Evolutionary conservation across 2,329 filamentous ascomycete genomes (phyloP).

Genomic region (Colletotrichum eremochloae): DNA sequence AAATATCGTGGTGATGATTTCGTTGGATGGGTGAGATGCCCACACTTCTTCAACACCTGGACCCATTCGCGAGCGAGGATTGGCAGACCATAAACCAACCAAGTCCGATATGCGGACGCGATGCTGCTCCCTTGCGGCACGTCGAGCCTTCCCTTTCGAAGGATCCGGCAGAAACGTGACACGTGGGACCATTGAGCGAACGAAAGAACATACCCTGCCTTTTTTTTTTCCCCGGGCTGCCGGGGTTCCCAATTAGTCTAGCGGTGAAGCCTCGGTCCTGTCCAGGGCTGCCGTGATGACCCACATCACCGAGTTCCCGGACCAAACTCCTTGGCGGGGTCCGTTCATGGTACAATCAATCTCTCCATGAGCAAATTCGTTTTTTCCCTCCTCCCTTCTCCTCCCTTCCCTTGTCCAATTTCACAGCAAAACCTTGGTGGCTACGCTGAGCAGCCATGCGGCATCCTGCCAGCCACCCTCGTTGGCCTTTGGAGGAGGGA

Average conservation of each 20-base stretch:
- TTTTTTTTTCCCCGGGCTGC: slow-evolving; percentile 2
- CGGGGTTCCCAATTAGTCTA: slow-evolving; percentile 31
- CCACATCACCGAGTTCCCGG: slow-evolving; percentile 33
- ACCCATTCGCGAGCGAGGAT: slow-evolving; percentile 3
- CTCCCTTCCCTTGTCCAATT: slow-evolving; percentile 3
- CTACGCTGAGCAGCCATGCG: slow-evolving; percentile 76
- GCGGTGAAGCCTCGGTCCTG: slow-evolving; percentile 31
- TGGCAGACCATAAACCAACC: not conserved
- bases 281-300: slow-evolving; percentile 26
- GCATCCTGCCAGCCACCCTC: slow-evolving; percentile 76
- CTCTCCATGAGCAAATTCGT: not conserved
- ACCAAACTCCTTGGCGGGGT: not conserved
- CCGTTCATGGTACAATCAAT: not conserved
- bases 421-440: slow-evolving; percentile 71
- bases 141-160: slow-evolving; percentile 12
- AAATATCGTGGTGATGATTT: slow-evolving; percentile 6
- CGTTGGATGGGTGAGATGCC: slow-evolving; percentile 1
- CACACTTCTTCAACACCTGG: not conserved
- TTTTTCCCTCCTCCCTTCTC: not conserved
- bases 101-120: not conserved
- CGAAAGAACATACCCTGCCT: slow-evolving; percentile 36
- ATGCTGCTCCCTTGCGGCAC: slow-evolving; percentile 11
- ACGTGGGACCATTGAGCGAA: slow-evolving; percentile 28
- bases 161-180: slow-evolving; percentile 22
- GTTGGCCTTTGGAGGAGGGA: slow-evolving; percentile 64